These are phyloP conservation scores for Emergomyces orientalis DNA, from an alignment of 2,329 filamentous ascomycete species.

Conservation along the genomic window DNA sequence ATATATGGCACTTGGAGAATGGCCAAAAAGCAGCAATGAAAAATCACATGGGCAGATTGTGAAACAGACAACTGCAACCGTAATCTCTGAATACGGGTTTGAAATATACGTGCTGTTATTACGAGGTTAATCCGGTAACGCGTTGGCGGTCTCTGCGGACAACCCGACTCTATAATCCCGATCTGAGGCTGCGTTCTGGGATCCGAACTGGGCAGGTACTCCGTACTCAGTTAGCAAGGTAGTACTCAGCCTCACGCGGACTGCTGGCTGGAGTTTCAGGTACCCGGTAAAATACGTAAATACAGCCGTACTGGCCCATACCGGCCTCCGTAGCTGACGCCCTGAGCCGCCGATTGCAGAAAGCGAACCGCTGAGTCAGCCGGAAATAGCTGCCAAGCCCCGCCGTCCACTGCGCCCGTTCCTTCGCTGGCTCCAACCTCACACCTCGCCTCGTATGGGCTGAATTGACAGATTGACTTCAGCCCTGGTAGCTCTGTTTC, in stretches of 20 bases:
- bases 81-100: background rate
- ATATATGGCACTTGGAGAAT: no score
- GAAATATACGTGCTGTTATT: background rate
- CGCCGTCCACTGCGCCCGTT: background rate
- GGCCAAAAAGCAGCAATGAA: no score
- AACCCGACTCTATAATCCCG: background rate
- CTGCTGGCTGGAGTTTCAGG: background rate
- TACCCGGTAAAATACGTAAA: background rate
- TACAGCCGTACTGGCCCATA: background rate
- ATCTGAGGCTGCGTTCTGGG: no score
- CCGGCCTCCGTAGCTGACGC: background rate
- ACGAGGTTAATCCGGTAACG: background rate
- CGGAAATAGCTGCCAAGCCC: background rate
- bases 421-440: background rate
- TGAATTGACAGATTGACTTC: background rate
- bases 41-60: no score
- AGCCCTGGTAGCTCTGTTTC: background rate
- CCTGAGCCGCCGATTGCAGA: background rate
- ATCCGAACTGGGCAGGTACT: no score
- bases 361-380: background rate
- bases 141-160: background rate
- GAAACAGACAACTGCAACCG: no score
- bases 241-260: background rate
- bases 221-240: no score
- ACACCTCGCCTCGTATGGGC: background rate